Percentiles rank a stretch among this genome's conserved stretches.
Evolutionary conservation across 768 basidiomycete genomes (phyloP).

Genomic region (Serendipita sp.): DNA sequence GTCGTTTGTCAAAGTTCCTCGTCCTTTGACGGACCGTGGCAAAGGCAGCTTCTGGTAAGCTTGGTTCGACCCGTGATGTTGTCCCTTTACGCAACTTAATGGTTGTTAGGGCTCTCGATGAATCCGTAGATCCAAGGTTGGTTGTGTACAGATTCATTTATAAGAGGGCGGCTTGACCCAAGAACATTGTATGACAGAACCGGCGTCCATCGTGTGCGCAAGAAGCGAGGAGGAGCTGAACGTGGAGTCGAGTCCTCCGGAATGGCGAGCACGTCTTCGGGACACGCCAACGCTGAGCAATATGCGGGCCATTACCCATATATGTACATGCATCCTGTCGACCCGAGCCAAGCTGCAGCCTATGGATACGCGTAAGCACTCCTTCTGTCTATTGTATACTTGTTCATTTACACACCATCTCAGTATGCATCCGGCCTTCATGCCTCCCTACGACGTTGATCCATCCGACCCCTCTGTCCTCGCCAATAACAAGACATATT

Average conservation of each 20-base stretch:
- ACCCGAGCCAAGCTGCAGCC: not conserved
- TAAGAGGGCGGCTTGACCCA: not conserved
- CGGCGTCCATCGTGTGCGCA: constrained; percentile 75
- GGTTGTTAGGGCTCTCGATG: not conserved
- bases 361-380: not conserved
- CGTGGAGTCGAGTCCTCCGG: constrained; percentile 2
- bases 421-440: not conserved
- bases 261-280: constrained; percentile 4
- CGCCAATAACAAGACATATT: not conserved
- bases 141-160: not conserved
- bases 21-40: constrained; percentile 80
- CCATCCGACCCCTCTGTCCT: not conserved
- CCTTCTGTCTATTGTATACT: not conserved
- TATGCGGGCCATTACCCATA: not conserved
- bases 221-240: constrained; percentile 31
- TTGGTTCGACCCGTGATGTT: too few species aligned
- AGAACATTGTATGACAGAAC: constrained; percentile 24
- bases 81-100: too few species aligned
- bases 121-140: constrained; percentile 1
- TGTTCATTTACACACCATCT: not conserved
- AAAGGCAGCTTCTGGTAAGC: constrained; percentile 90
- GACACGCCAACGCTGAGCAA: not conserved
- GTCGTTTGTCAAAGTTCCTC: constrained; percentile 81
- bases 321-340: not conserved
- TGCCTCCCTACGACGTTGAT: not conserved